Percentiles rank a stretch among this genome's conserved stretches.
Conservation (phyloP, 2,329 filamentous ascomycete species). For the Aspergillus sp. region DNA sequence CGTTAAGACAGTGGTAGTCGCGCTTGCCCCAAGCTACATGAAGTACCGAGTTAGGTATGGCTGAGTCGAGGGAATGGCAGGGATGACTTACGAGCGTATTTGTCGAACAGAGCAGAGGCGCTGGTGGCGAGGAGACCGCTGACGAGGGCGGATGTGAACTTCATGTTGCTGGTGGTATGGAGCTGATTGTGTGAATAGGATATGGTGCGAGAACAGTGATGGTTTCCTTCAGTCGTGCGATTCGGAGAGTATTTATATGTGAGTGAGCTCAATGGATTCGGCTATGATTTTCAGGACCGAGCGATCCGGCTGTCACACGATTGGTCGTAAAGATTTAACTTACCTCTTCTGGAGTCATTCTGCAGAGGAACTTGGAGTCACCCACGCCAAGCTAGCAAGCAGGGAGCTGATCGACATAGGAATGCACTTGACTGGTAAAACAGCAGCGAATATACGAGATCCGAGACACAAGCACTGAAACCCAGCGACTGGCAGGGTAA, state of each 20-base stretch:
- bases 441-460: background rate
- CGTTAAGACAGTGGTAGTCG: slow-evolving; percentile 39
- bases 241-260: background rate
- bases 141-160: slow-evolving; percentile 32
- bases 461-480: slow-evolving; percentile 7
- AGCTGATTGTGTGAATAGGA: background rate
- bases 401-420: background rate
- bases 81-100: slow-evolving; percentile 31
- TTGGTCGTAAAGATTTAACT: background rate
- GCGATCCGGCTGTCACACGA: background rate
- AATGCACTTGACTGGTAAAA: background rate
- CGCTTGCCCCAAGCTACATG: slow-evolving; percentile 39
- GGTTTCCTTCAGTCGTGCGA: background rate
- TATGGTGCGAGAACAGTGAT: background rate
- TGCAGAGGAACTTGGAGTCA: background rate
- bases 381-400: background rate
- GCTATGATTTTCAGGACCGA: background rate
- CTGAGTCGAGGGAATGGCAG: background rate
- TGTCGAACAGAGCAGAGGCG: slow-evolving; percentile 37
- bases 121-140: slow-evolving; percentile 31
- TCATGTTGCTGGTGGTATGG: slow-evolving; percentile 26
- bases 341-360: background rate
- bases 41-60: background rate
- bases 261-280: background rate
- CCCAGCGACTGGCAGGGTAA: background rate